Percentiles rank a stretch among this genome's conserved stretches.
phyloP scores from a whole-genome alignment of 140 eudicot species.

The Ambrosia hybrid region DNA sequence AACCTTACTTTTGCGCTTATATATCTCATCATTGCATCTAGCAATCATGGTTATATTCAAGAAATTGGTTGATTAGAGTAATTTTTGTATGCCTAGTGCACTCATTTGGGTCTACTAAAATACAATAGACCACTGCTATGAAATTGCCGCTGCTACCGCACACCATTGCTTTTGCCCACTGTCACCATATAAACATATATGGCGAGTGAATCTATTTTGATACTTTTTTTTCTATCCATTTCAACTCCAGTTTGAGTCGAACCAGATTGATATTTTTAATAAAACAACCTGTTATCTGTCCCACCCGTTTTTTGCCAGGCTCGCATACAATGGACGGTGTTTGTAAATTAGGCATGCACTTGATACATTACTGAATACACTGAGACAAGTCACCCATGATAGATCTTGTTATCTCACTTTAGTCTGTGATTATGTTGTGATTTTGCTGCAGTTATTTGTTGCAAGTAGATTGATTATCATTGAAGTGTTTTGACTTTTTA shows the following conservation, averaged over 20 bases:
- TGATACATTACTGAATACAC: not conserved
- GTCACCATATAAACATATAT: too few species aligned
- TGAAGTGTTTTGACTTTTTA: slow-evolving; percentile 1
- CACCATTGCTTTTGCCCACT: too few species aligned
- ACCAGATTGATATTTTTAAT: not conserved
- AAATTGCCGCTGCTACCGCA: too few species aligned
- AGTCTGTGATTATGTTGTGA: not conserved
- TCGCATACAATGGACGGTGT: not conserved
- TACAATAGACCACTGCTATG: too few species aligned
- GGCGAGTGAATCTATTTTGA: too few species aligned
- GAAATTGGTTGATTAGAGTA: not conserved
- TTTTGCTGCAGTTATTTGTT: slow-evolving; percentile 14
- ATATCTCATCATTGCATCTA: not conserved
- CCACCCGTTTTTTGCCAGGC: not conserved
- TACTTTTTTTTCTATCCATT: not conserved
- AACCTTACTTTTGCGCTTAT: not conserved
- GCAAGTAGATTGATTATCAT: not conserved
- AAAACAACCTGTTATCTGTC: not conserved
- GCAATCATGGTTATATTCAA: not conserved
- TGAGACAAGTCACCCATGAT: not conserved
- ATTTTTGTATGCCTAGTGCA: too few species aligned
- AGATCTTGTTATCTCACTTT: slow-evolving; percentile 1
- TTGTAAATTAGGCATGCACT: not conserved
- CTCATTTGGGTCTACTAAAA: too few species aligned
- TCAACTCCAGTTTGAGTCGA: not conserved